phyloP scores from a whole-genome alignment of 2,329 filamentous ascomycete species.

The Paracorniculantispora psalliotae region DNA sequence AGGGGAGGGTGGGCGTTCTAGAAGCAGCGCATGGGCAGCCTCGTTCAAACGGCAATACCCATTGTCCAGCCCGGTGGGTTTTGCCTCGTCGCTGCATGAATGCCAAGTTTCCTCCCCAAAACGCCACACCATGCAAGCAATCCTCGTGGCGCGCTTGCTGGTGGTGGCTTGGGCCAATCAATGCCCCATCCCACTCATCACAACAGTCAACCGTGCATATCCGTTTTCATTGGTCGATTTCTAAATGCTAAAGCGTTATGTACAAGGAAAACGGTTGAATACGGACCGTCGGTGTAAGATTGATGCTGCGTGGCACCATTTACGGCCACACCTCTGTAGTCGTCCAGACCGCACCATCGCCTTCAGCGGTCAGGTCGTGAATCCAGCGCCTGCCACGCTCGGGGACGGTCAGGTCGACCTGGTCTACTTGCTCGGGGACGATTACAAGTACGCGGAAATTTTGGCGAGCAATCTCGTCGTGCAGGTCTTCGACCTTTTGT shows the following conservation, averaged over 20 bases:
- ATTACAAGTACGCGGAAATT: conserved; percentile 85
- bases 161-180: not conserved
- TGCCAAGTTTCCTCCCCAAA: conserved; percentile 1
- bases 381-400: conserved; percentile 58
- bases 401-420: conserved; percentile 65
- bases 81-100: not conserved
- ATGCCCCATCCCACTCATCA: not conserved
- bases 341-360: conserved; percentile 54
- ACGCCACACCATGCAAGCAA: not conserved
- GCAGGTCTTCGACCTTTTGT: conserved; percentile 63
- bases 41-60: not conserved
- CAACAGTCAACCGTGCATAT: not conserved
- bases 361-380: conserved; percentile 53
- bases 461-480: conserved; percentile 63
- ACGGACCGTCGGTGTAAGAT: not conserved
- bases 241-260: too few relatives aligned
- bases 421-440: conserved; percentile 71
- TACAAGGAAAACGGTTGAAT: not conserved
- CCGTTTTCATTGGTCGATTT: not conserved
- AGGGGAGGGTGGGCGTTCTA: not conserved
- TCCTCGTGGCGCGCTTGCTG: not conserved
- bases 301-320: conserved; percentile 3
- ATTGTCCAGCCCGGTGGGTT: not conserved
- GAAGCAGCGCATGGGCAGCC: not conserved
- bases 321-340: conserved; percentile 66